Base-by-base conservation (phyloP, 257 asterid species). In the Plantago ovata region DNA sequence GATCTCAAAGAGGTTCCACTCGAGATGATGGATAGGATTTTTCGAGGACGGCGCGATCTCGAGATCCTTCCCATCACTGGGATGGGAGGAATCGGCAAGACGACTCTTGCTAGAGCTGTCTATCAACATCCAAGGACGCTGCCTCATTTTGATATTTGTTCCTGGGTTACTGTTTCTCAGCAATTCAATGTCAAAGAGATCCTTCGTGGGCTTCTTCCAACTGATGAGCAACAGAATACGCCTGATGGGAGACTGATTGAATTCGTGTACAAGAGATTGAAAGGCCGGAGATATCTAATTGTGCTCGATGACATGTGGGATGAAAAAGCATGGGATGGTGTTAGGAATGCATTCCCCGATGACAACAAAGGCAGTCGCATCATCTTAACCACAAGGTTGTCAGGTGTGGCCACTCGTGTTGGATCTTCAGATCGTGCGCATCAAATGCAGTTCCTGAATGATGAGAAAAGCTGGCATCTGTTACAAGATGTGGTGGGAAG, bases 231-330 rank as follows among this genome's bases (percentile, higher is more conserved):
- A 45, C 7, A 18, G 7, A 9, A 44, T 2, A 18, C 15, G 50
- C 50, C 50, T 15, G 22, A 15, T 45, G 50, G 21, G 7, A 15
- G 50, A n/a, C 19, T 45, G 50, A 3, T 45, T 13, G 50, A 45
- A 9, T 20, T 4, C 5, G 50, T 14, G 15, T 5, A 45, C 50
- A 45, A 45, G 19, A 1, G 19, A 5, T 45, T 45, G 3, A 45
- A 13, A 45, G 50, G 50, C 10, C 13, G 39, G 36, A 51, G 38
- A 21, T 51, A 21, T 51, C 39, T 51, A 9, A 51, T 51, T 0
- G 56, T 51, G 6, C 36, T 51, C n/a, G 56, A 51, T 20, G 38
- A 51, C 56, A 24, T 51, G 9, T 20, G 38, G 16, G 39, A 51
- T 12, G 56, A 10, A 12, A 24, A 51, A 24, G 56, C 36, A 7